phyloP scores from a whole-genome alignment of 2,329 filamentous ascomycete genomes.

The Neofusicoccum ribis region DNA sequence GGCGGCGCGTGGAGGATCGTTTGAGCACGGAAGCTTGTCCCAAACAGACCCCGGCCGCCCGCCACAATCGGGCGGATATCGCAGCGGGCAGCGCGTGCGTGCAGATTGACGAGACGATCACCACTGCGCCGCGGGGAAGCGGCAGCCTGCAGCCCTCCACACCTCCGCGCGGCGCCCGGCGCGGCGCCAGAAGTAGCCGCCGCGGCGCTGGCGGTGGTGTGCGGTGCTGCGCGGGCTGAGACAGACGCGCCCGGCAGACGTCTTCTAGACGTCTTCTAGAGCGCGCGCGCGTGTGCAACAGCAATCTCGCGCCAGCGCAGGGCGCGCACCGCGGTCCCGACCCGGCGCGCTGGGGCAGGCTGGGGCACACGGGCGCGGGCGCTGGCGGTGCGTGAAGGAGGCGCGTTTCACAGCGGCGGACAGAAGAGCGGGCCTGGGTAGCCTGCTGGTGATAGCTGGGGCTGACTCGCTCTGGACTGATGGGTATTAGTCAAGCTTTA shows the following conservation, averaged over 20 bases:
- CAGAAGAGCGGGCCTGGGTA: background rate
- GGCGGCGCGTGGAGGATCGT: background rate
- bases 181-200: background rate
- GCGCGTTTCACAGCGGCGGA: background rate
- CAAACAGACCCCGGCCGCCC: background rate
- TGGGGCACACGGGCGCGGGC: background rate
- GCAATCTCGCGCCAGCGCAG: background rate
- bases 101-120: conserved; percentile 14
- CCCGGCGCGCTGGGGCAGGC: background rate
- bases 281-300: background rate
- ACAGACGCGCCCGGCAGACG: background rate
- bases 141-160: background rate
- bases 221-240: background rate
- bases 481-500: conserved; percentile 12
- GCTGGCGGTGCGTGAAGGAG: background rate
- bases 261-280: conserved; percentile 9
- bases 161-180: background rate
- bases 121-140: background rate
- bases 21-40: background rate
- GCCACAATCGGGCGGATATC: background rate
- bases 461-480: conserved; percentile 7
- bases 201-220: background rate
- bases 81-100: too few species aligned
- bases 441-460: background rate
- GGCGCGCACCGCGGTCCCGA: background rate